Percentiles rank a stretch among this genome's conserved stretches.
Conservation (phyloP, 73 alveolate species). For the Symbiodinium natans region DNA sequence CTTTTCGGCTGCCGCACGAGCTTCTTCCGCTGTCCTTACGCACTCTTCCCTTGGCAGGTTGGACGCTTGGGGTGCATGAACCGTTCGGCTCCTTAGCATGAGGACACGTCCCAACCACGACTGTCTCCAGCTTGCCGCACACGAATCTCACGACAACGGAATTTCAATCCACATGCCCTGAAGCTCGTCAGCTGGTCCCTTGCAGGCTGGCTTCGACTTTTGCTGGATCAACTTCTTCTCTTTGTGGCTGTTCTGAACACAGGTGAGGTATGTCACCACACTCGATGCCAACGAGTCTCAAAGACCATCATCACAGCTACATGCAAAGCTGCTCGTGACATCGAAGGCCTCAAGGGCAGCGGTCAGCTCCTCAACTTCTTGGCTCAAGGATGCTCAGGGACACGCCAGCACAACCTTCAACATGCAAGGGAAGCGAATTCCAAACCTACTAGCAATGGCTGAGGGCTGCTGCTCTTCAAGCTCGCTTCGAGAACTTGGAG, state of each 20-base stretch:
- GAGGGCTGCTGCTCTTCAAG: constrained; percentile 12
- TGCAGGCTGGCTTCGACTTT: constrained; percentile 33
- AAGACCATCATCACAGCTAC: not conserved
- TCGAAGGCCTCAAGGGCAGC: constrained; percentile 23
- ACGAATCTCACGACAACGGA: too few species aligned
- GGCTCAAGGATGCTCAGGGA: too few species aligned
- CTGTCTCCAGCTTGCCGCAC: too few species aligned
- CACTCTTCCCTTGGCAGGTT: constrained; percentile 23
- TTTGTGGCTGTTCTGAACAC: constrained; percentile 35
- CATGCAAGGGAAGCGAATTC: not conserved
- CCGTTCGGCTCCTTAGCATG: too few species aligned
- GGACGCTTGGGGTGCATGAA: not conserved
- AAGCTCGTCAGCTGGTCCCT: not conserved
- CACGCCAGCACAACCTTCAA: not conserved
- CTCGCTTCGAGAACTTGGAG: constrained; percentile 26
- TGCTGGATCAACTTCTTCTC: constrained; percentile 62
- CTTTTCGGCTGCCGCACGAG: constrained; percentile 47
- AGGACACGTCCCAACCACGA: too few species aligned
- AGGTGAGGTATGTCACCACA: not conserved
- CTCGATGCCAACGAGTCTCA: not conserved
- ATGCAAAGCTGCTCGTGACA: not conserved
- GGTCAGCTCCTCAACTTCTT: constrained; percentile 23
- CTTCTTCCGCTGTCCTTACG: constrained; percentile 27
- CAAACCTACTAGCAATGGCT: too few species aligned
- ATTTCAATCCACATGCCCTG: too few species aligned